A percentile compares a stretch with the other conserved stretches of the same genome.
These are phyloP conservation scores for Sclerotinia minor DNA, from an alignment of 2,329 filamentous ascomycete genomes.

Conservation along the genomic window DNA sequence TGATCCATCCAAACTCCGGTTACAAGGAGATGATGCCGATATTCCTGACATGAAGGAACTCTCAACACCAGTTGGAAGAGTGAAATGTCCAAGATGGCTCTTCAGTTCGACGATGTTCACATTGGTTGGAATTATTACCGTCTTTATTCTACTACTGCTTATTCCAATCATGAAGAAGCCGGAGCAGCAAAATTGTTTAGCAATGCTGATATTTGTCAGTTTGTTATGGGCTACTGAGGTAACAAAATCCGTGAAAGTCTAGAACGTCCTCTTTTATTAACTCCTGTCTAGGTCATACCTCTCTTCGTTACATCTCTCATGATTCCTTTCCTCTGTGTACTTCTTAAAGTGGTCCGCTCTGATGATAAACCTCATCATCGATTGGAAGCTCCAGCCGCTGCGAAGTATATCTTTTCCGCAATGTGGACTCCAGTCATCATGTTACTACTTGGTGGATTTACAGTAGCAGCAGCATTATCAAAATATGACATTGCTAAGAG, in stretches of 20 bases:
- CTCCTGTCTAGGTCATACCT: conserved; percentile 71
- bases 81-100: conserved; percentile 78
- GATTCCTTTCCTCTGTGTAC: conserved; percentile 89
- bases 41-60: conserved; percentile 65
- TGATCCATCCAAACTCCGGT: conserved; percentile 64
- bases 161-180: conserved; percentile 80
- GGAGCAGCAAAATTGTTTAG: conserved; percentile 95
- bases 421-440: conserved; percentile 99
- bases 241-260: conserved; percentile 41
- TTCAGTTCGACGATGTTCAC: conserved; percentile 79
- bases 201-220: conserved; percentile 90
- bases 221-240: conserved; percentile 96
- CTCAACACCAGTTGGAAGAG: conserved; percentile 74
- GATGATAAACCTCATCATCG: conserved; percentile 69
- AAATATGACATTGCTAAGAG: conserved; percentile 98
- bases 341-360: conserved; percentile 79
- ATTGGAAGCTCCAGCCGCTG: conserved; percentile 77
- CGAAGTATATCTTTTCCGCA: conserved; percentile 81
- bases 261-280: conserved; percentile 27
- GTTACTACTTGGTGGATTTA: conserved; percentile 94
- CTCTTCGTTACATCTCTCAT: conserved; percentile 94
- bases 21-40: conserved; percentile 82
- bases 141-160: conserved; percentile 74
- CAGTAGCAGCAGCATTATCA: conserved; percentile 88
- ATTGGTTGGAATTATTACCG: conserved; percentile 65